Conservation (phyloP, 768 basidiomycete genomes). For the Calocybe indica region DNA sequence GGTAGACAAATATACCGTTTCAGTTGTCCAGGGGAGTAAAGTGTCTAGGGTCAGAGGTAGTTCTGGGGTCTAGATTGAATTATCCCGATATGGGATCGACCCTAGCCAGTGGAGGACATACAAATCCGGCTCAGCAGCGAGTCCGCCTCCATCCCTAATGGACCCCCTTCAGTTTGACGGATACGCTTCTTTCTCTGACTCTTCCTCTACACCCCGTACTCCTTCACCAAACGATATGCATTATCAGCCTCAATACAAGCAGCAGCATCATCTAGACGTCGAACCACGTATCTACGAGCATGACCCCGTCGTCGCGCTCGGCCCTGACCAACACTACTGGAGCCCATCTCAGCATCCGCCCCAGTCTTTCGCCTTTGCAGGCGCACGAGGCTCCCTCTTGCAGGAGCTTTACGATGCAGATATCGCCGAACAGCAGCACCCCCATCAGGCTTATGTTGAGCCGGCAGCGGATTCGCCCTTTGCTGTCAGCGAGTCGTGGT, state of each 20-base stretch:
- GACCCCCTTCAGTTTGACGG: constrained; percentile 50
- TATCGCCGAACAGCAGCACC: constrained; percentile 34
- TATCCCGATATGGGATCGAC: neutral
- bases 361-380: constrained; percentile 21
- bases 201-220: constrained; percentile 61
- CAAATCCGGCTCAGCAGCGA: constrained; percentile 3
- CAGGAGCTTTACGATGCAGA: constrained; percentile 69
- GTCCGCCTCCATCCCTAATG: constrained; percentile 22
- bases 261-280: constrained; percentile 21
- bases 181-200: constrained; percentile 60
- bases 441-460: constrained; percentile 27
- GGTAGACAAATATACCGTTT: too few species aligned
- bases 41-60: too few species aligned
- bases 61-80: too few species aligned
- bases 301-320: constrained; percentile 29
- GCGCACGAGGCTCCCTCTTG: constrained; percentile 47
- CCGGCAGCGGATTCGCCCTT: constrained; percentile 22
- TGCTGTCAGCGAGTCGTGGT: constrained; percentile 16
- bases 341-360: constrained; percentile 17
- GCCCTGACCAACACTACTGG: constrained; percentile 31
- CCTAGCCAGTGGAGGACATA: constrained; percentile 5
- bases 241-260: constrained; percentile 18
- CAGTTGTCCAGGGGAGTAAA: too few species aligned
- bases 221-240: constrained; percentile 56
- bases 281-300: constrained; percentile 46